Base-by-base conservation (phyloP, 495 filamentous ascomycete species). In the Aspergillus olivimuriae region DNA sequence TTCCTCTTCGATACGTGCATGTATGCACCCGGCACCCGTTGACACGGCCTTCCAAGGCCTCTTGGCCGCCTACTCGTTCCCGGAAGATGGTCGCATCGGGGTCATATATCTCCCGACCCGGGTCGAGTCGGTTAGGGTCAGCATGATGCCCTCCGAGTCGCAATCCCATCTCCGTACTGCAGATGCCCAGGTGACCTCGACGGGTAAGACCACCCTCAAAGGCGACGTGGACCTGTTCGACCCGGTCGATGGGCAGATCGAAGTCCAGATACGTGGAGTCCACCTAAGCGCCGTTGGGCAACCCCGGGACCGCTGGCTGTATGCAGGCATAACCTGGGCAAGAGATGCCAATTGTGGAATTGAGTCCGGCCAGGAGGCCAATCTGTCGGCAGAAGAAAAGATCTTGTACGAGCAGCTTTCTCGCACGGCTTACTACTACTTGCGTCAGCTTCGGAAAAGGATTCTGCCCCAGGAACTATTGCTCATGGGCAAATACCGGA, bases 181-280 rank as follows among this genome's bases (percentile, higher is more conserved):
- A 6, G 15, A 41, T 4, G 18, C 6, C 22, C 15, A 21, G 4
- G 12, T 46, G 4, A 33, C 12, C 16, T 24, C 41, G 3, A 21
- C 32, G 11, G 44, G 31, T 4, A 36, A 34, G 10, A 23, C 12
- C 14, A 31, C 30, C 14, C 19, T 47, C 8, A 23, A 17, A 10
- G 44, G 44, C 14, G 44, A 47, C 31, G 17, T 47, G 2, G 18
- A 37, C 10, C 38, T 47, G n/a, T 47, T 47, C 37, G n/a, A 35
- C 16, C 10, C 28, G 4, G 30, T 20, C 10, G 44, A 36, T 20
- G 24, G 11, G 11, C 5, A 11, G 6, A 11, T 28, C 24, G 6
- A 28, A 28, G 24, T 28, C 11, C 24, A 28, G 11, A 28, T 28
- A 11, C 24, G 24, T 28, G 24, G 24, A 28, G 24, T 28, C 24